phyloP scores from a whole-genome alignment of 495 filamentous ascomycete species.

The Aspergillus indologenus region DNA sequence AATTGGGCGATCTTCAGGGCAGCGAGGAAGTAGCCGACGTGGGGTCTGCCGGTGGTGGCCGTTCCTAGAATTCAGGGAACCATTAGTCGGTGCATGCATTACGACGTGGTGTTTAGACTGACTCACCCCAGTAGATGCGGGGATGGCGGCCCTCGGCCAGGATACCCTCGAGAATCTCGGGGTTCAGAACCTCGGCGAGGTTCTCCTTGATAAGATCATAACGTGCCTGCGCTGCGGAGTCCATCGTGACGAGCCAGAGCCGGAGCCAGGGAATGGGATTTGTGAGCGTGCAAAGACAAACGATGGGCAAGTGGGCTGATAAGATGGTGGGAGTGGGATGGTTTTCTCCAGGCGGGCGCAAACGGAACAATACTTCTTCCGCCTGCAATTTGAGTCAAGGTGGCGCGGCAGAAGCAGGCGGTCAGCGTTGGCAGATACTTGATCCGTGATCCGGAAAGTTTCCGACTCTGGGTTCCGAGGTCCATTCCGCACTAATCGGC shows the following conservation, averaged over 20 bases:
- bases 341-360: too few relatives aligned
- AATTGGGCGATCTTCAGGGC: conserved; percentile 82
- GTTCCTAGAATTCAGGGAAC: conserved; percentile 49
- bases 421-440: background rate
- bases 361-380: background rate
- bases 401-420: background rate
- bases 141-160: conserved; percentile 66
- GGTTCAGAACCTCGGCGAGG: conserved; percentile 79
- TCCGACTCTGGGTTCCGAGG: too few relatives aligned
- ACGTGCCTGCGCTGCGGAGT: conserved; percentile 13
- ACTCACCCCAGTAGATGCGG: conserved; percentile 78
- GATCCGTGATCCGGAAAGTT: too few relatives aligned
- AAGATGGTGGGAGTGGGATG: background rate
- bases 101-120: background rate
- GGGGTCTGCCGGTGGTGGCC: conserved; percentile 76
- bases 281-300: background rate
- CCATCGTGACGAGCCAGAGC: conserved; percentile 1
- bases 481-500: too few relatives aligned
- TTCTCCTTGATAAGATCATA: conserved; percentile 76
- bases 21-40: conserved; percentile 77
- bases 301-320: background rate
- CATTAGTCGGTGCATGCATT: conserved; percentile 9
- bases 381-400: background rate
- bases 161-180: conserved; percentile 78
- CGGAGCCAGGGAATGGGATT: background rate